Percentiles rank a stretch among this genome's conserved stretches.
These are phyloP conservation scores for Conticribra weissflogii DNA, from an alignment of 108 stramenopile species.

Conservation along the genomic window DNA sequence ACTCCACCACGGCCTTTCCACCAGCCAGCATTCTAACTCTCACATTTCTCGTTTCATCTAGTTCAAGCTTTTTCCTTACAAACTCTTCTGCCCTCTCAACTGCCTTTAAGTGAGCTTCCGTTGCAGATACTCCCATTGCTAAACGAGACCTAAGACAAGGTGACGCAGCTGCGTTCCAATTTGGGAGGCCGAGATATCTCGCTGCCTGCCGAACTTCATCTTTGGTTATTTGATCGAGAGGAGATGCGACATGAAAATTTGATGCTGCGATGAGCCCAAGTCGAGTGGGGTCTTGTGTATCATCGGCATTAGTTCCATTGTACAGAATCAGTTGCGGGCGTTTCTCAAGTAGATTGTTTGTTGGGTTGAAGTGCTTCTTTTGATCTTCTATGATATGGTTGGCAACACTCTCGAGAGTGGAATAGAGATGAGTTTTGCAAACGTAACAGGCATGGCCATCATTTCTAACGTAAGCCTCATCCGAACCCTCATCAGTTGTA, in stretches of 20 bases:
- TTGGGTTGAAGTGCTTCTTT: no score
- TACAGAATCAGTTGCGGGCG: no score
- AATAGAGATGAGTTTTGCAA: slow-evolving; percentile 95
- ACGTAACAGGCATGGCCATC: slow-evolving; percentile 90
- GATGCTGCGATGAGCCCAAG: slow-evolving; percentile 78
- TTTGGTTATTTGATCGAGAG: slow-evolving; percentile 77
- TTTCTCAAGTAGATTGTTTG: no score
- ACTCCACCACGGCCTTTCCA: slow-evolving; percentile 76
- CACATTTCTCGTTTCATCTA: slow-evolving; percentile 57
- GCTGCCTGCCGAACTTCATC: slow-evolving; percentile 71
- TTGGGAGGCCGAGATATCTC: slow-evolving; percentile 78
- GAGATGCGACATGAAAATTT: slow-evolving; percentile 78
- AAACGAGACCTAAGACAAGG: slow-evolving; percentile 92
- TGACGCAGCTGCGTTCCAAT: slow-evolving; percentile 92
- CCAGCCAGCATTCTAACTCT: slow-evolving; percentile 70
- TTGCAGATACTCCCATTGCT: slow-evolving; percentile 89
- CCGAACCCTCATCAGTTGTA: slow-evolving; percentile 76
- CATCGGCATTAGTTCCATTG: slow-evolving; percentile 96
- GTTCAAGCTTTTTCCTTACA: slow-evolving; percentile 51
- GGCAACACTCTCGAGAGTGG: slow-evolving; percentile 69
- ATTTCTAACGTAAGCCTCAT: slow-evolving; percentile 83
- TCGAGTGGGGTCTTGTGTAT: slow-evolving; percentile 85
- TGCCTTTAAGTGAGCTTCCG: slow-evolving; percentile 64
- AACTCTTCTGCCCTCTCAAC: slow-evolving; percentile 75
- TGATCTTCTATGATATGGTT: slow-evolving; percentile 47